Base-by-base conservation (phyloP, 441 rosid species). In the Gossypium davidsonii region DNA sequence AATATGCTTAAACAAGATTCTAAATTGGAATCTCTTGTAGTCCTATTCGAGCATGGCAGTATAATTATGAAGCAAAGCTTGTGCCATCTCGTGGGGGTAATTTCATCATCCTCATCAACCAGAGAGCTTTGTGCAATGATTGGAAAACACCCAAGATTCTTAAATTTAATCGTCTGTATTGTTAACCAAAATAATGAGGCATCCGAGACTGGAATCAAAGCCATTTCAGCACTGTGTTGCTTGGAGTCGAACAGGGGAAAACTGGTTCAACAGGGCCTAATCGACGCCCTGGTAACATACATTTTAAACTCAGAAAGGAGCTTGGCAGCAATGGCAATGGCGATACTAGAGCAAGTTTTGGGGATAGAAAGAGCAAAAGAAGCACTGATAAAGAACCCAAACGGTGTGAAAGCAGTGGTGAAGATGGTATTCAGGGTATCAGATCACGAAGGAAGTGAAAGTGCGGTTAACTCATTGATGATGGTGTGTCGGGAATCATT, bases 401-500 rank as follows among this genome's bases (percentile, higher is more conserved):
- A 80, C 31, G 90, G 87, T 15, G 52, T 89, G 2, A 56, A 68
- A 7, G 81, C 82, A 23, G 60, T 89, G 14, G 85, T 89, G 6
- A 85, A 80, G 82, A 89, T 87, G 91, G 87, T 87, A 2, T 89
- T 89, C 74, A 80, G 85, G 76, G 89, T 89, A 6, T 87, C 89
- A 0, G 87, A 87, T 1, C 15, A 23, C 7, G 84, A 83, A 77
- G 88, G 88, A 1, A 85, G 93, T 46, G 88, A 85, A 34, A 84
- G 85, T 26, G 93, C 91, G 0, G 78, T 89, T 2, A 80, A 68
- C 21, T 76, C 86, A 8, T 77, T 89, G 1, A 84, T 76, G 56
- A 65, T 57, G 4, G 31, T 89, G 21, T 89, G 93, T 34, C 21
- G 10, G 5, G 82, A 75, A 12, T 87, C 87, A 0, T 28, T 79